phyloP scores from a whole-genome alignment of 116 monocot genomes.

The Cymodocea nodosa region DNA sequence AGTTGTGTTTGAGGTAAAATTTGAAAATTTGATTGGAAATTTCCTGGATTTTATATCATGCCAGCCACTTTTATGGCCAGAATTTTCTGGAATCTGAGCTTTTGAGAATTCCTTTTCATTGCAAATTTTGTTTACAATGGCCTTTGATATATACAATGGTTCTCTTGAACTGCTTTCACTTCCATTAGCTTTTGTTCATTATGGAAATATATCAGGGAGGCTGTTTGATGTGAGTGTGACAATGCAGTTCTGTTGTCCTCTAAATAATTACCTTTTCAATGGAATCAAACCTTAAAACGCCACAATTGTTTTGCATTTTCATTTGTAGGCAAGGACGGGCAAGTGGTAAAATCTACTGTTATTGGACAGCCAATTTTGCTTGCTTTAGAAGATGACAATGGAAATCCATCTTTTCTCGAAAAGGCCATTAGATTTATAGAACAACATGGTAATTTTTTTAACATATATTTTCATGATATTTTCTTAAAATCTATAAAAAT shows the following conservation, averaged over 20 bases:
- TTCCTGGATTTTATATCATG: not conserved
- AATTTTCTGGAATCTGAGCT: not conserved
- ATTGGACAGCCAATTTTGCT: slow-evolving; percentile 60
- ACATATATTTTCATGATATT: not conserved
- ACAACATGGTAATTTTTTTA: slow-evolving; percentile 47
- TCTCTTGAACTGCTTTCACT: too few species aligned
- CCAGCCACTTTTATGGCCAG: not conserved
- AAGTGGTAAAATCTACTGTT: slow-evolving; percentile 28
- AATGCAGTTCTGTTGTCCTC: too few species aligned
- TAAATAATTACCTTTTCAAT: not conserved
- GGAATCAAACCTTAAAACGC: not conserved
- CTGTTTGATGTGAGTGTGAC: too few species aligned
- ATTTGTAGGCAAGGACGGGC: slow-evolving; percentile 39
- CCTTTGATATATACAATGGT: too few species aligned
- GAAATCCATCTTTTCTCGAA: slow-evolving; percentile 86
- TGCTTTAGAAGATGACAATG: slow-evolving; percentile 79
- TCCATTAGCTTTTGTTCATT: too few species aligned
- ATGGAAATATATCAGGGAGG: too few species aligned
- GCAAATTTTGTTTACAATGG: too few species aligned
- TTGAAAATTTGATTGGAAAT: not conserved
- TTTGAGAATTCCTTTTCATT: not conserved
- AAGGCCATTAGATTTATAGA: slow-evolving; percentile 90
- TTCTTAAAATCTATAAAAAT: too few species aligned
- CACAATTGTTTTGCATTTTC: not conserved
- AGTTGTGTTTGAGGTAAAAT: not conserved